Base-by-base conservation (phyloP, 352 stramenopile genomes). In the Phytophthora brassicae region DNA sequence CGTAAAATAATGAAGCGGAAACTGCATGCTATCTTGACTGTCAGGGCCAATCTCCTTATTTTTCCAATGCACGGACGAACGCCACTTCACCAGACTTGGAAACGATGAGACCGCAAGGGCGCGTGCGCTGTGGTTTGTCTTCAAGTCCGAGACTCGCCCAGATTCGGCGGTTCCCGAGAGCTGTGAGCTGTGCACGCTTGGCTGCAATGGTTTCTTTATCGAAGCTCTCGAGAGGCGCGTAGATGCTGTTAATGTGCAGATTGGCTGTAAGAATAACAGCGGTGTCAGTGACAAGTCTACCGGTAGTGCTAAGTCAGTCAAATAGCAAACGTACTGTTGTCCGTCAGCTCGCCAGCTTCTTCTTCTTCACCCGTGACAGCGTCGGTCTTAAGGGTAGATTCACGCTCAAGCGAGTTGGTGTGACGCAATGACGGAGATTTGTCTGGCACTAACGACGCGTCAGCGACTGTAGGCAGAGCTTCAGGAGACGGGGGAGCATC, bases 111-210 rank as follows among this genome's bases (percentile, higher is more conserved):
- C 84, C 86, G 41, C 72, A 87, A 12, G 66, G 45, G 3, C 81
- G 78, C 14, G 75, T 76, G 4, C 79, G 73, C 43, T 84, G 76
- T 3, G 68, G 62, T 53, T 92, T 91, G 55, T 94, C 86, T 59
- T 93, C 79, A 5, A 95, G 62, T n/a, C 86, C 86, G 11, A 95
- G 73, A 48, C 82, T 95, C 39, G 86, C 81, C 86, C 86, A 95
- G 36, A 95, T 92, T 17, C 86, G 79, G 12, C 83, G 81, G 31
- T 93, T 95, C 28, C 79, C 82, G 4, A 92, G 66, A 26, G 80
- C 81, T 28, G 80, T 68, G 6, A 95, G 68, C 54, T 93, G 81
- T 11, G 84, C 81, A 16, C 86, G 84, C 49, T 94, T 94, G 14
- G 81, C 81, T n/a, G 86, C 83, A 22, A 94, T 79, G 7, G 84